A percentile compares a stretch with the other conserved stretches of the same genome.
Conservation (phyloP, 306 rosid species). For the Nissolia schottii region DNA sequence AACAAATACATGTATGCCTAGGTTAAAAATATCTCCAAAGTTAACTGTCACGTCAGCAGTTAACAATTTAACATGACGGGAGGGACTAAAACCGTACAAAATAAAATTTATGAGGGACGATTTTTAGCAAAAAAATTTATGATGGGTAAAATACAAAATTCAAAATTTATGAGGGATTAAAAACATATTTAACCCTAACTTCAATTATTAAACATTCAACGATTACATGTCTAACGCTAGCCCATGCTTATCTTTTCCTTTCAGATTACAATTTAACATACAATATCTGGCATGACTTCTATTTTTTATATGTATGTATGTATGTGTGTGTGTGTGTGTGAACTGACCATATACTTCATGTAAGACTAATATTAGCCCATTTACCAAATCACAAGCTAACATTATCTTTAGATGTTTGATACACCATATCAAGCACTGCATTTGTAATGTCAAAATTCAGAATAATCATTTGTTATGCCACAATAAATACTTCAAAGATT, state of each 20-base stretch:
- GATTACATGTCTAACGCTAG: constrained; percentile 8
- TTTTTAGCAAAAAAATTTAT: too few relatives aligned
- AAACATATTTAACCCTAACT: too few relatives aligned
- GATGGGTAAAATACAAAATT: too few relatives aligned
- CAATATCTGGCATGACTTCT: neutral
- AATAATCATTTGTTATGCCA: neutral
- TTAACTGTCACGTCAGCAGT: too few relatives aligned
- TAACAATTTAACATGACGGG: too few relatives aligned
- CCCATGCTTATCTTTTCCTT: constrained; percentile 12
- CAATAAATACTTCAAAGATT: constrained; percentile 11
- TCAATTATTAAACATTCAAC: constrained; percentile 5
- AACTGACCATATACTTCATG: neutral
- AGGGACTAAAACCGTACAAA: too few relatives aligned
- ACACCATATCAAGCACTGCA: constrained; percentile 4
- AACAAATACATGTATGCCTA: neutral
- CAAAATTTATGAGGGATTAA: too few relatives aligned
- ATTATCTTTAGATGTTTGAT: constrained; percentile 8
- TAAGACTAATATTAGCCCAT: neutral
- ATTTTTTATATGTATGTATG: neutral
- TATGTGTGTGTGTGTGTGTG: too few relatives aligned
- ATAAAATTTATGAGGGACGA: too few relatives aligned
- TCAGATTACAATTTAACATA: neutral
- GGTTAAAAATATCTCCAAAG: neutral
- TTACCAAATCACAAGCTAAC: constrained; percentile 5
- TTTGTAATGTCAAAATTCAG: constrained; percentile 14